Evolutionary conservation across 805 yeast genomes (phyloP), one percentile per base, ranked within the genome.

Genomic region (Pichia thaimueangensis): DNA sequence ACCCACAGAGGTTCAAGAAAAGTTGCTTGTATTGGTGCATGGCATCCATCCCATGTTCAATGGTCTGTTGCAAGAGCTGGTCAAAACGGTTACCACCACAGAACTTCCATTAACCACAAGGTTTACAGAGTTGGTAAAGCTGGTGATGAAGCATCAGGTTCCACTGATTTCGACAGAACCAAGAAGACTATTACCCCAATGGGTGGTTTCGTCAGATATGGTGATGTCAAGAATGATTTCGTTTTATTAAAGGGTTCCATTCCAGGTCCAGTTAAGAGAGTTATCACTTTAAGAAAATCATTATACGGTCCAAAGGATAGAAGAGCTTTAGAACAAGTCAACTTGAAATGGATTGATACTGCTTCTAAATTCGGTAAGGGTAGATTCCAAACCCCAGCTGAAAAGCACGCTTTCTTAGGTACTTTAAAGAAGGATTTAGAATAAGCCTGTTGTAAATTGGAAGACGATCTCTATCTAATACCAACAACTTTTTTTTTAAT

Each of bases 351-450:
- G 98, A 93, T 93, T 71, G 99, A 93, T 74, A 93, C 99, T 65
- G 96, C 99, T 70, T 93, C 98, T 68, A 89, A 91, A 78, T 93
- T 93, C 89, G 99, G 99, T 85, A 94, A 93, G 87, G 98, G 98
- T 82, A 93, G 98, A 84, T 93, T 93, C 97, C 99, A 93, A 80
- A 93, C 99, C 68, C 95, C 97, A 65, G 97, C 97, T 73, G 99
- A 93, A 82, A 94, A 94, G 89, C 88, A 83, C 69, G 95, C 98
- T 69, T 93, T 93, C 91, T 66, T 89, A 80, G 99, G 99, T 80
- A 91, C 98, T 68, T 84, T 93, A 72, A 93, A 93, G 95, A 89
- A 86, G 83, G 97, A 89, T 74, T 80, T 86, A 70, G 76, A 52
- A 45, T n/a, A 12, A 10, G 4, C 13, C 15, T 35, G 6, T 25